Evolutionary conservation across 768 basidiomycete genomes (phyloP), one percentile per base, ranked within the genome.

Genomic region (Pleurotus ostreatus): DNA sequence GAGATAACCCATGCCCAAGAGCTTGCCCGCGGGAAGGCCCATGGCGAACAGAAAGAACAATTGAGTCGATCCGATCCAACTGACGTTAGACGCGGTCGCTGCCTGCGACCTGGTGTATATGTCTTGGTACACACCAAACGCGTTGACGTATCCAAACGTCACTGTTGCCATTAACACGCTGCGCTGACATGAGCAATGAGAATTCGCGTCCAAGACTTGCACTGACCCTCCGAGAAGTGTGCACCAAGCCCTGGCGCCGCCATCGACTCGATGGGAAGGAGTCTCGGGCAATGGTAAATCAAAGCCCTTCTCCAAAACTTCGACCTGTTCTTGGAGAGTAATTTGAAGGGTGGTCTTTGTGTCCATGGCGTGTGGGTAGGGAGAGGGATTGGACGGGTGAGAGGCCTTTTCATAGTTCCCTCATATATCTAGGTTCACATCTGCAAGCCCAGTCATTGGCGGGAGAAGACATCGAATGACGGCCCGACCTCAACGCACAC

Each of bases 181-280:
- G 52, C 20, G 37, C 5, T 47, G 2, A 26, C 15, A 9, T 34
- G 30, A 34, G 30, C 7, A 30, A 46, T 49, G 9, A 41, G 23
- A 55, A 40, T 44, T 34, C 30, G 2, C 30, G 30, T 34, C 7
- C 46, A 54, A 55, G 30, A 40, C 18, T 26, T 13, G 25, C 12
- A 9, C 76, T 43, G 61, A 77, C 79, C 78, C 78, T 61, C 78
- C 79, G 11, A 74, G 18, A 4, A 80, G 74, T 2, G 77, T 77
- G 22, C 74, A 59, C 78, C 78, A 80, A 23, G 71, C 79, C 23
- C 63, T 70, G 22, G 70, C 41, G 0, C 78, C 77, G 20, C 79
- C 79, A 6, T 62, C 41, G 20, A 46, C 23, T 16, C 2, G 23
- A 46, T 23, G 41, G 12, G 43, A 25, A 12, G 20, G 54, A 12